phyloP scores from a whole-genome alignment of 2,329 filamentous ascomycete species.

The Claviceps pazoutovae region DNA sequence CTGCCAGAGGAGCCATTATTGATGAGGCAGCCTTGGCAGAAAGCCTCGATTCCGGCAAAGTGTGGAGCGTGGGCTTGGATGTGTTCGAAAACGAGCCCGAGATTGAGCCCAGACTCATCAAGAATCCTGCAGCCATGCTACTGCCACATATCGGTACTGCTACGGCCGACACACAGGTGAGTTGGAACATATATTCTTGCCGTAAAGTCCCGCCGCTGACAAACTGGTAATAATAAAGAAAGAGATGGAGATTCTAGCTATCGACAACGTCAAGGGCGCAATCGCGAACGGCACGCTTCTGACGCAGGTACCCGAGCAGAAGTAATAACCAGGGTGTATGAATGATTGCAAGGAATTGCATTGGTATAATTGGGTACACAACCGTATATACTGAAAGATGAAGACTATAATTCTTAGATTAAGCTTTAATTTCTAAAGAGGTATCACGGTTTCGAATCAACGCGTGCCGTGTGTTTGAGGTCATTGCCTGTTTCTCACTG shows the following conservation, averaged over 20 bases:
- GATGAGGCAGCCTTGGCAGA: constrained; percentile 41
- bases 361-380: neutral
- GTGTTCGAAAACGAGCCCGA: constrained; percentile 45
- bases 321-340: constrained; percentile 1
- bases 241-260: constrained; percentile 16
- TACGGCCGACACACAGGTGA: constrained; percentile 34
- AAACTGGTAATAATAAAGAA: constrained; percentile 1
- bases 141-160: constrained; percentile 56
- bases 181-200: neutral
- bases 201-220: neutral
- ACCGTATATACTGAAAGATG: neutral
- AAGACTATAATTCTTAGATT: neutral
- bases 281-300: constrained; percentile 7
- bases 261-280: constrained; percentile 21
- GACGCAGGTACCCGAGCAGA: constrained; percentile 9
- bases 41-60: constrained; percentile 37
- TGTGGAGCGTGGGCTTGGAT: constrained; percentile 40
- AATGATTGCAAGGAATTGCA: neutral
- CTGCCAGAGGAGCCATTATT: constrained; percentile 40
- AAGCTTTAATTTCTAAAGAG: neutral
- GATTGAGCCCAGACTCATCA: constrained; percentile 44
- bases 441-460: neutral
- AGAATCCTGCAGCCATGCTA: constrained; percentile 45
- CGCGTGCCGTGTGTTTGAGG: too few relatives aligned
- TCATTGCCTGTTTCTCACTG: too few relatives aligned